These are phyloP conservation scores for Aureobasidium sp. DNA, from an alignment of 2,329 filamentous ascomycete species.

Conservation along the genomic window DNA sequence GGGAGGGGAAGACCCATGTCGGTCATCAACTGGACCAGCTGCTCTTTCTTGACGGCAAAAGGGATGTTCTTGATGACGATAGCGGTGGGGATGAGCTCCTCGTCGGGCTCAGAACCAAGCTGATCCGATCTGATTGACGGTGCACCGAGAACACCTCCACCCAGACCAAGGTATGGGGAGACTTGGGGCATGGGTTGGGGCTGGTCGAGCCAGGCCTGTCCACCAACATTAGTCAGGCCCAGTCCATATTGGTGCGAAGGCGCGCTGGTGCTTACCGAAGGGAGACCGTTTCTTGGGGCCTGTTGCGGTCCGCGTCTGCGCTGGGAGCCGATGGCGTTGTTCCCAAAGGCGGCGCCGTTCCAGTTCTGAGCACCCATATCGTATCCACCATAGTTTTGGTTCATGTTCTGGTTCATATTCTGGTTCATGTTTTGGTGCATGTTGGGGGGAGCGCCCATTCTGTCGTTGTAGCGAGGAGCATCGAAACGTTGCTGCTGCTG, in stretches of 20 bases:
- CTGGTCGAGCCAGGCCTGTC: slow-evolving; percentile 55
- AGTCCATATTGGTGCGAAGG: slow-evolving; percentile 1
- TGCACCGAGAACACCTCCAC: slow-evolving; percentile 20
- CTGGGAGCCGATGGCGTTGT: slow-evolving; percentile 37
- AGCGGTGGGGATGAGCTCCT: slow-evolving; percentile 93
- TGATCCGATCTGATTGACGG: slow-evolving; percentile 36
- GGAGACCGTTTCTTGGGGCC: slow-evolving; percentile 50
- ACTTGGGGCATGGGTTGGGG: slow-evolving; percentile 32
- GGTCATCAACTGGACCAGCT: slow-evolving; percentile 85
- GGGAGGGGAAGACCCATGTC: slow-evolving; percentile 87
- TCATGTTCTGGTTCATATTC: slow-evolving; percentile 6
- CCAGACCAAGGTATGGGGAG: slow-evolving; percentile 36
- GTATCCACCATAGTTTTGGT: slow-evolving; percentile 44
- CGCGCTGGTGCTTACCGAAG: slow-evolving; percentile 53
- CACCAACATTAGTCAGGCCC: slow-evolving; percentile 8
- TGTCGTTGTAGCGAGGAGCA: slow-evolving; percentile 51
- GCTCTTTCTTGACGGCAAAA: slow-evolving; percentile 96
- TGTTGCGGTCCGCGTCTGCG: slow-evolving; percentile 45
- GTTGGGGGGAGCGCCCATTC: slow-evolving; percentile 44
- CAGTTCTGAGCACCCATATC: slow-evolving; percentile 68
- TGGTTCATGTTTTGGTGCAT: slow-evolving; percentile 26
- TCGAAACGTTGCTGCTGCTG: slow-evolving; percentile 38
- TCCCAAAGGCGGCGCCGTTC: slow-evolving; percentile 66
- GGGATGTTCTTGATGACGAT: slow-evolving; percentile 99
- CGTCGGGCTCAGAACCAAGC: slow-evolving; percentile 49